Evolutionary conservation across 2,329 filamentous ascomycete species (phyloP), one percentile per base, ranked within the genome.

Genomic region (Hypomyces rosellus): DNA sequence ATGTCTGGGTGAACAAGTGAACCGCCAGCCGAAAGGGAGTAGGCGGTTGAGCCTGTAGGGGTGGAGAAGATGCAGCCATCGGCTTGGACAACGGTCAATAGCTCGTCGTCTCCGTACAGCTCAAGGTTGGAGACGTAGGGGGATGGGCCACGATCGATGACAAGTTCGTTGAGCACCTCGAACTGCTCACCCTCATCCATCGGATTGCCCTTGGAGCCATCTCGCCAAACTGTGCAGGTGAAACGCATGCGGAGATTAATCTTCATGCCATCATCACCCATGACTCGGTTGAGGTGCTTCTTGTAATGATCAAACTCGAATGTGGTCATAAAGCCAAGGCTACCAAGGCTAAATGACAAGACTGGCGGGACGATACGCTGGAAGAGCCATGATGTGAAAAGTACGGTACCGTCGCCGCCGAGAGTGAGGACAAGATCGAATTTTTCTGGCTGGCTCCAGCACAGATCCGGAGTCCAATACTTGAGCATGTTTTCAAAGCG

Each of bases 201-300:
- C 37, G 82, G 81, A 30, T 79, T 47, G 20, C 41, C 49, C 7
- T 46, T 46, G 15, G 49, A 48, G 5, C 49, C 82, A 57, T 85
- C 78, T 41, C 92, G 86, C 73, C 92, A 96, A 8, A 99, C 91
- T 0, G 93, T 97, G 72, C 92, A 97, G 14, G 93, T 99, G 69
- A 99, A 99, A 55, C 93, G 88, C 93, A 99, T 99, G 58, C 93
- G 89, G 59, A 99, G 76, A 64, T 96, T 97, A 54, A 97, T 92
- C 48, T 92, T 86, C 92, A 99, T 97, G 50, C 93, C 93, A 2
- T 87, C 82, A 51, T 95, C 89, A 54, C 90, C 90, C 90, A 99
- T 95, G 59, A 97, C 81, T 48, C 84, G 85, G 69, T 89, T 86
- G 34, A 99, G 79, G 62, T 95, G 88, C 52, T 87, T 77, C 69